A percentile compares a stretch with the other conserved stretches of the same genome.
Evolutionary conservation across 2,329 filamentous ascomycete species (phyloP).

Genomic region (Chaetoscypha palmicola): DNA sequence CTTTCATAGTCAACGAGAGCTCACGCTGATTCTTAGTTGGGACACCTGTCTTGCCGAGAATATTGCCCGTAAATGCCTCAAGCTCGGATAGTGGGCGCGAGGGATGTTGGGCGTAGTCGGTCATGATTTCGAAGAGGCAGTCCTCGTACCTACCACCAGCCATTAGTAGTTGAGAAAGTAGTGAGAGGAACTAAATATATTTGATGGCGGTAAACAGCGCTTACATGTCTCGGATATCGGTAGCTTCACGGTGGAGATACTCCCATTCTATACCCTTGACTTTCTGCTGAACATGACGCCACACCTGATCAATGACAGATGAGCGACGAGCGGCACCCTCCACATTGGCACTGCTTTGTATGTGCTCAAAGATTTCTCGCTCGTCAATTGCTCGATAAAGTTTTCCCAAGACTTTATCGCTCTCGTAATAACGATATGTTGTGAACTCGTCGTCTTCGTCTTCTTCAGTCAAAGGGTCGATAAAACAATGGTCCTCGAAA

Average conservation of each 20-base stretch:
- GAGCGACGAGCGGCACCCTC: slow-evolving; percentile 9
- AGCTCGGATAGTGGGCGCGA: slow-evolving; percentile 39
- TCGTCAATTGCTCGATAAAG: slow-evolving; percentile 72
- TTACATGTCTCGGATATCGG: slow-evolving; percentile 41
- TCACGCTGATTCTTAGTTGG: slow-evolving; percentile 36
- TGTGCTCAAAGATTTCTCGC: slow-evolving; percentile 46
- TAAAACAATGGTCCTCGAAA: slow-evolving; percentile 9
- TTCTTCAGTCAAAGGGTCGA: slow-evolving; percentile 30
- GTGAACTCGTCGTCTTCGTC: slow-evolving; percentile 43
- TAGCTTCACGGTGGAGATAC: slow-evolving; percentile 33
- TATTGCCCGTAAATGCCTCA: slow-evolving; percentile 52
- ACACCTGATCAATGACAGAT: slow-evolving; percentile 29
- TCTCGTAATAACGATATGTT: slow-evolving; percentile 55
- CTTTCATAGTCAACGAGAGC: slow-evolving; percentile 36
- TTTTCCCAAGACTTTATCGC: slow-evolving; percentile 59
- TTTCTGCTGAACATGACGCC: slow-evolving; percentile 34
- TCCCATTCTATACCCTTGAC: slow-evolving; percentile 32
- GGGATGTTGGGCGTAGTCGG: slow-evolving; percentile 36
- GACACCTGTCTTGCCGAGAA: slow-evolving; percentile 41
- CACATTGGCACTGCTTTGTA: slow-evolving; percentile 19
- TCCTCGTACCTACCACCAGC: slow-evolving; percentile 53
- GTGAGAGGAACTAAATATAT: not conserved
- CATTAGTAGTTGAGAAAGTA: not conserved
- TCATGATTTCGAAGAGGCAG: slow-evolving; percentile 41
- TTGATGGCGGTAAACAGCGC: slow-evolving; percentile 6